Base-by-base conservation (phyloP, 2,329 filamentous ascomycete genomes). In the Immersiporthe knoxdaviesiana region DNA sequence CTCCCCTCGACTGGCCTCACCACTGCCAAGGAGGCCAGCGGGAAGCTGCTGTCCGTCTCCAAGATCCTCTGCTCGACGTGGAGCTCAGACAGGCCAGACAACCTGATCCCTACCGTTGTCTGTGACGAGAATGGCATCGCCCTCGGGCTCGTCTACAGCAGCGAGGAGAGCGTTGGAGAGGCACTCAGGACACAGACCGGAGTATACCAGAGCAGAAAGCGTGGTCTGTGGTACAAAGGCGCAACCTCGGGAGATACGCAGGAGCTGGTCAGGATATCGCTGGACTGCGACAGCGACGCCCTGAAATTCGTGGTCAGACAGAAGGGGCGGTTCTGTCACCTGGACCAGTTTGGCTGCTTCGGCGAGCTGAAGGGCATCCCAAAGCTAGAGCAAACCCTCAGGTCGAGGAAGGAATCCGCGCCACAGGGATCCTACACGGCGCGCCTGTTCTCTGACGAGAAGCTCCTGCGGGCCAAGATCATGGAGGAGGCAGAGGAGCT, bases 401-500 rank as follows among this genome's bases (percentile, higher is more conserved):
- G 91, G 72, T 91, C 90, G 54, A 90, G 96, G 74, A 97, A 96
- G 78, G 81, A 87, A 56, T 93, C 92, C 24, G 94, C 95, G 0
- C 95, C 96, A 0, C 87, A 87, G 73, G 95, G 94, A 1, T 99
- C 96, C 16, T 99, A 99, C 80, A 99, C 96, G 5, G 93, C 94
- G 24, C 87, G 95, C 44, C 84, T 99, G 1, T 99, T 98, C 84
- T 94, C 91, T 24, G 96, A 99, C 72, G 88, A 93, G 74, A 94
- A 97, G 79, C 86, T 99, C 67, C 82, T 97, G 66, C 87, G 92
- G 58, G 96, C 96, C 3, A 99, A 99, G 85, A 97, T 99, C 68
- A 97, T 98, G 90, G 96, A 99, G 80, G 96, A 99, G 79, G 96
- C 96, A 0, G 92, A 97, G 76, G 96, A 99, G 82, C 86, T 99